These are phyloP conservation scores for Saccharomycopsis sp. DNA, from an alignment of 805 yeast species.

Conservation along the genomic window DNA sequence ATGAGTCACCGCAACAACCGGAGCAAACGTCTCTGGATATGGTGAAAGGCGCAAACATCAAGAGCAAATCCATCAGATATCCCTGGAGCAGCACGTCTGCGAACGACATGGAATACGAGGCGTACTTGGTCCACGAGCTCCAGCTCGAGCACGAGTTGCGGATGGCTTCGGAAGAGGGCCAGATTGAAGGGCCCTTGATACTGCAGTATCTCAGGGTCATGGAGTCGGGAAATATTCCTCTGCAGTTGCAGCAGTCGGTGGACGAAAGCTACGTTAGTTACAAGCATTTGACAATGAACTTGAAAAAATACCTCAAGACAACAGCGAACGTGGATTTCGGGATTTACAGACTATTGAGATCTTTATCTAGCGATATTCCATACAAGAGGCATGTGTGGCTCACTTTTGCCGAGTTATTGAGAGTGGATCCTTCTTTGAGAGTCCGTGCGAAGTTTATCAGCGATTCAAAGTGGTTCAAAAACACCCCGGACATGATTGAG, in stretches of 20 bases:
- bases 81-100: conserved; percentile 15
- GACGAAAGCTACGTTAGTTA: background rate
- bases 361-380: background rate
- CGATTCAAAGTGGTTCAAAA: no score
- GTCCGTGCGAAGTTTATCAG: no score
- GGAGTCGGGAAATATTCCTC: no score
- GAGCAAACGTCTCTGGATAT: background rate
- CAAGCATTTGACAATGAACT: background rate
- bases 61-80: conserved; percentile 7
- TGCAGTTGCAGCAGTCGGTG: no score
- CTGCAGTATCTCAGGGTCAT: no score
- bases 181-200: no score
- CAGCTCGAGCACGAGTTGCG: no score
- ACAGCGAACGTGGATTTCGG: conserved; percentile 11
- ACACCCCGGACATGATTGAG: no score
- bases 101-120: conserved; percentile 9
- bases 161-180: no score
- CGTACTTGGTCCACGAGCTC: conserved; percentile 13
- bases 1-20: background rate
- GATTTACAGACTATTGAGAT: conserved; percentile 1
- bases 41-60: conserved; percentile 10
- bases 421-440: conserved; percentile 3
- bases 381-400: background rate
- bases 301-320: no score
- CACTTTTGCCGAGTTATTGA: conserved; percentile 2